These are phyloP conservation scores for Sarcomyxa edulis DNA, from an alignment of 768 basidiomycete species.

Conservation along the genomic window DNA sequence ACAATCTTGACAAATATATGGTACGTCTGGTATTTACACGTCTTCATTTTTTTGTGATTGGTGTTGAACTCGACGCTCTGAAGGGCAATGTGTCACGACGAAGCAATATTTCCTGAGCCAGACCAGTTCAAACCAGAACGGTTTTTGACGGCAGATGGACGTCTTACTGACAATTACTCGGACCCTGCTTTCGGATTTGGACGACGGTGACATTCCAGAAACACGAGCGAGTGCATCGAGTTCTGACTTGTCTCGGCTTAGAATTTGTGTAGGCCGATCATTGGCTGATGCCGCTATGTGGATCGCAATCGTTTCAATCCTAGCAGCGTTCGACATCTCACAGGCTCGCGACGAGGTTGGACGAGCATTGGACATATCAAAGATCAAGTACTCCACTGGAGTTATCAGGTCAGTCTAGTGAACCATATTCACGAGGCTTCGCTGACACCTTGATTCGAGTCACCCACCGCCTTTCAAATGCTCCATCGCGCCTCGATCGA, in stretches of 20 bases:
- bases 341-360: conserved; percentile 2
- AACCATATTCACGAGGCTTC: no score
- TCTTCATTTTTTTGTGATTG: no score
- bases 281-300: conserved; percentile 28
- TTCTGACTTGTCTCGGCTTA: no score
- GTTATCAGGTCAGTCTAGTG: no score
- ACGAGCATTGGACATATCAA: no score
- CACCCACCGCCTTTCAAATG: no score
- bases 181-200: conserved; percentile 5
- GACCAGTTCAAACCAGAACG: conserved; percentile 3
- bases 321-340: conserved; percentile 10
- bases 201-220: conserved; percentile 2
- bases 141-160: conserved; percentile 1
- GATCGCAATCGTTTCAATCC: conserved; percentile 23
- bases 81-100: conserved; percentile 4
- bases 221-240: no score
- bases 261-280: conserved; percentile 27
- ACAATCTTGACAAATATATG: conserved; percentile 2
- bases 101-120: background rate
- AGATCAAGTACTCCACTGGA: no score
- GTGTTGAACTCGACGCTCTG: background rate
- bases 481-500: no score
- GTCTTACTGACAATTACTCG: conserved; percentile 2
- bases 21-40: background rate
- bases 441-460: no score